These are phyloP conservation scores for Cyclotella atomus DNA, from an alignment of 108 stramenopile species.

Conservation along the genomic window DNA sequence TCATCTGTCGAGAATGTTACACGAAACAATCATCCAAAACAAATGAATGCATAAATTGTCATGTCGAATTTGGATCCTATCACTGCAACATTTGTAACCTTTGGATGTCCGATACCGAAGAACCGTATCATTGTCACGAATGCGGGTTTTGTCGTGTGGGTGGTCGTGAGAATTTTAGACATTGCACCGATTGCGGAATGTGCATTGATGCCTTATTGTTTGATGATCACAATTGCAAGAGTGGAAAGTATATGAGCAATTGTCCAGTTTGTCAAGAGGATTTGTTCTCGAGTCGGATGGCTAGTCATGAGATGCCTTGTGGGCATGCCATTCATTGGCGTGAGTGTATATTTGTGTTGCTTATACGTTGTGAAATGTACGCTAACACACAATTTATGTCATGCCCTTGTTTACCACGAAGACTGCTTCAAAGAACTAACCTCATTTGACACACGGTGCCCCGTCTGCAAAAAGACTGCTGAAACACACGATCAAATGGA, in stretches of 20 bases:
- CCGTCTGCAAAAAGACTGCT: conserved; percentile 90
- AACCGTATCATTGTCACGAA: conserved; percentile 84
- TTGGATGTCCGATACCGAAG: conserved; percentile 86
- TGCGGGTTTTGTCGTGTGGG: conserved; percentile 92
- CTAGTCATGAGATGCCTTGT: conserved; percentile 59
- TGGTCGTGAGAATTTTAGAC: conserved; percentile 81
- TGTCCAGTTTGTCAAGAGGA: conserved; percentile 92
- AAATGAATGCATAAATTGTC: conserved; percentile 83
- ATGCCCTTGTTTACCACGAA: neutral
- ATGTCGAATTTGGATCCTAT: conserved; percentile 76
- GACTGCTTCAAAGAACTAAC: conserved; percentile 80
- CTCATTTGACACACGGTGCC: conserved; percentile 79
- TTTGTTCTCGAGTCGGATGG: conserved; percentile 79
- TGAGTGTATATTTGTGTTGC: conserved; percentile 22
- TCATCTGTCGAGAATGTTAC: conserved; percentile 86
- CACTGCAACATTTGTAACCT: conserved; percentile 86
- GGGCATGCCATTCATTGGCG: conserved; percentile 57
- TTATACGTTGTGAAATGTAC: conserved; percentile 39
- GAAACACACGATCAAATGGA: conserved; percentile 88
- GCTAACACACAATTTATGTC: neutral
- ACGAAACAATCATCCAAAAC: conserved; percentile 82
- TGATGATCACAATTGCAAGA: conserved; percentile 84
- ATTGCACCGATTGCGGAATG: conserved; percentile 91
- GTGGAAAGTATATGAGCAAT: conserved; percentile 90
- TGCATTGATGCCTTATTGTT: conserved; percentile 85